Percentiles rank a stretch among this genome's conserved stretches.
These are phyloP conservation scores for Prunus padus DNA, from an alignment of 306 rosid genomes.

Conservation along the genomic window DNA sequence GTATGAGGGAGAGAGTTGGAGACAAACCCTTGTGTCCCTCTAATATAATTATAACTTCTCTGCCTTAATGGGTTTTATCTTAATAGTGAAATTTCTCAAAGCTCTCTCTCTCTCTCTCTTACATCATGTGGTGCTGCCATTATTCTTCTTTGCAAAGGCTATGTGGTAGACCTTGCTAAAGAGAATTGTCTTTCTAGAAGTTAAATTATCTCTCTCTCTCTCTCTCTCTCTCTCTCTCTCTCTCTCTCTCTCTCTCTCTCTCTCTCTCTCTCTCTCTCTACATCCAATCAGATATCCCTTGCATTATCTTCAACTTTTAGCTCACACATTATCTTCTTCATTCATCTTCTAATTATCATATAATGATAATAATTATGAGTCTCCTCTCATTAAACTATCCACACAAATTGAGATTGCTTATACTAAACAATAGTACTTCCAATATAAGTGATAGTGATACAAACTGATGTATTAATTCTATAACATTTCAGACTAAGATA, in stretches of 20 bases:
- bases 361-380: slow-evolving; percentile 27
- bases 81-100: not conserved
- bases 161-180: slow-evolving; percentile 14
- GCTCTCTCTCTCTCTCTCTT: slow-evolving; percentile 22
- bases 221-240: slow-evolving; percentile 32
- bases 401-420: not conserved
- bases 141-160: not conserved
- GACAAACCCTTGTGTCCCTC: slow-evolving; percentile 15
- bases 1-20: slow-evolving; percentile 8
- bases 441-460: not conserved
- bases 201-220: not conserved
- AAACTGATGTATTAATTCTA: not conserved
- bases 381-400: slow-evolving; percentile 31
- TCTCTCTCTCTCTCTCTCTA: slow-evolving; percentile 33
- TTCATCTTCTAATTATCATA: slow-evolving; percentile 49
- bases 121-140: not conserved
- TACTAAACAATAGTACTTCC: not conserved
- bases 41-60: slow-evolving; percentile 12
- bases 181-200: slow-evolving; percentile 15
- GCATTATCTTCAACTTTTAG: slow-evolving; percentile 58
- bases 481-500: not conserved
- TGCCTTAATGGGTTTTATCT: slow-evolving; percentile 14
- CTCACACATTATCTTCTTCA: slow-evolving; percentile 45
- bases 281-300: slow-evolving; percentile 47
- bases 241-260: not conserved